phyloP scores from a whole-genome alignment of 1,284 basidiomycete genomes.

The Puccinia coronata region DNA sequence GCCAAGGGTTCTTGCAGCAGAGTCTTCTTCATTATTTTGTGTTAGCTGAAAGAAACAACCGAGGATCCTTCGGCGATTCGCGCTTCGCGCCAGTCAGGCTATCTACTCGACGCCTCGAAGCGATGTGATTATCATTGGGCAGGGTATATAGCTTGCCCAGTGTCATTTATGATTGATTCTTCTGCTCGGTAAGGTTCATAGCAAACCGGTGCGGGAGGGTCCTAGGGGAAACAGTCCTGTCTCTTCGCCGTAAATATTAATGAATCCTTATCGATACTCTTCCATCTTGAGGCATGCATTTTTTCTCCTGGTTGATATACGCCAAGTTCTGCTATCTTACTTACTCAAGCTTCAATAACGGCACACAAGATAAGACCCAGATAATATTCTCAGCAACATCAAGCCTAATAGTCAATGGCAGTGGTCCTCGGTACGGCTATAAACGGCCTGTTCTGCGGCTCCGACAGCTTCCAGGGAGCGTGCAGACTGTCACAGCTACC shows the following conservation, averaged over 20 bases:
- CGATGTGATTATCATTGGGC: background rate
- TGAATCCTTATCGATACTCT: background rate
- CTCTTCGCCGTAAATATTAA: background rate
- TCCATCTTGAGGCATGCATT: background rate
- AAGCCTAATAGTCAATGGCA: background rate
- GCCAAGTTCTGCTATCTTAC: constrained; percentile 18
- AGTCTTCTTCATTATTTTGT: too few relatives aligned
- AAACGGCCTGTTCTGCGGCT: background rate
- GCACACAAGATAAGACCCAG: background rate
- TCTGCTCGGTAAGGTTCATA: too few relatives aligned
- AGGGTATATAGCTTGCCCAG: too few relatives aligned
- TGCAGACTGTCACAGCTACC: constrained; percentile 26
- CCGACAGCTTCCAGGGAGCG: constrained; percentile 13
- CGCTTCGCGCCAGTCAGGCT: background rate
- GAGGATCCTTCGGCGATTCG: background rate
- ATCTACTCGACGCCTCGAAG: background rate
- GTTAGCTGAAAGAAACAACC: background rate
- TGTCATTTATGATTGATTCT: too few relatives aligned
- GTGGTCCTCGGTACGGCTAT: background rate
- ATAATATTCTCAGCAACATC: background rate
- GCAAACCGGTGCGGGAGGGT: background rate
- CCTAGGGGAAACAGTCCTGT: too few relatives aligned
- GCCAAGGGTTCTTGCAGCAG: too few relatives aligned
- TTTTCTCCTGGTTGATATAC: constrained; percentile 15
- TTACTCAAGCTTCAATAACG: background rate